A percentile compares a stretch with the other conserved stretches of the same genome.
phyloP scores from a whole-genome alignment of 306 rosid species.

The Casuarina cunninghamiana region DNA sequence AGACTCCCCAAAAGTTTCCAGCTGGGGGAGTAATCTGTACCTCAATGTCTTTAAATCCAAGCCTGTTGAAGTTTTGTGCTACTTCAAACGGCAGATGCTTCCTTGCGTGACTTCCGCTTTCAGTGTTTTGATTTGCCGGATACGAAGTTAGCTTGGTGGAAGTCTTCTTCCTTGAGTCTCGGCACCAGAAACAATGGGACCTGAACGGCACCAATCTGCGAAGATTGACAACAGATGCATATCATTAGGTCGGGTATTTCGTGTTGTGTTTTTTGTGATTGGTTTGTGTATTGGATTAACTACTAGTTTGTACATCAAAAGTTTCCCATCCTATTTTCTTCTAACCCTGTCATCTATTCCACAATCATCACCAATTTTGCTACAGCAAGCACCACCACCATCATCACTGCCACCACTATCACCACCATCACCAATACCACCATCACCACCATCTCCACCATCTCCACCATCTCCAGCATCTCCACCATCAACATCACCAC shows the following conservation, averaged over 20 bases:
- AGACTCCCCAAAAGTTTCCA: no score
- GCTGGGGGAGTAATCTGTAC: background rate
- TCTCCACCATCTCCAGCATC: background rate
- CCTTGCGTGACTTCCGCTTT: slow-evolving; percentile 24
- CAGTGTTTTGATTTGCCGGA: background rate
- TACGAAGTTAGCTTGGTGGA: background rate
- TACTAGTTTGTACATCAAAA: slow-evolving; percentile 32
- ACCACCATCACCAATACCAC: slow-evolving; percentile 6
- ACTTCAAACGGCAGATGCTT: slow-evolving; percentile 26
- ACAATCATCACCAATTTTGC: slow-evolving; percentile 10
- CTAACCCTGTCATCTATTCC: background rate
- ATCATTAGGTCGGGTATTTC: slow-evolving; percentile 22
- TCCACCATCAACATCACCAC: slow-evolving; percentile 8
- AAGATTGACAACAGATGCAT: slow-evolving; percentile 16
- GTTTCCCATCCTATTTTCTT: slow-evolving; percentile 18
- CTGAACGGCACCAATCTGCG: slow-evolving; percentile 21
- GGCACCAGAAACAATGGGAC: slow-evolving; percentile 12
- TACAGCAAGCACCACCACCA: background rate
- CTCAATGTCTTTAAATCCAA: background rate
- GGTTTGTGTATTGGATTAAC: slow-evolving; percentile 51
- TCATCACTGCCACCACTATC: background rate
- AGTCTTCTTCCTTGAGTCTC: background rate
- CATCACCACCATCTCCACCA: background rate
- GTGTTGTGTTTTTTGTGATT: slow-evolving; percentile 37
- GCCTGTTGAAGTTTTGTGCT: background rate